Percentiles rank a stretch among this genome's conserved stretches.
These are phyloP conservation scores for Puya raimondii DNA, from an alignment of 176 grass and related monocot genomes.

Conservation along the genomic window DNA sequence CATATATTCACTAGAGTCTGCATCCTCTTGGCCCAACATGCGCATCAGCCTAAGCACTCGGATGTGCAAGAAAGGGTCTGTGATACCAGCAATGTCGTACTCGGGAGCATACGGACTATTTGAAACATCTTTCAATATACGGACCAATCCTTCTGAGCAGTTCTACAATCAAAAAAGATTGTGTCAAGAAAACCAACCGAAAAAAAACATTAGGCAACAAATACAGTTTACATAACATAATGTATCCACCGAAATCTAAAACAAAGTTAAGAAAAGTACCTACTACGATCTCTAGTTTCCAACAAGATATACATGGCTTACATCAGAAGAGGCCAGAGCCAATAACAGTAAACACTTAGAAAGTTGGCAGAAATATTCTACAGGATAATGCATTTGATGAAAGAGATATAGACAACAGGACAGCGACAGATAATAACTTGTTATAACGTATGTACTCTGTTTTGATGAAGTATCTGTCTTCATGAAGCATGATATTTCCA, in stretches of 20 bases:
- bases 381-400: no score
- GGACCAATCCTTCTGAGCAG: constrained; percentile 68
- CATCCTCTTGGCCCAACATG: constrained; percentile 62
- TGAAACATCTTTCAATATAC: constrained; percentile 87
- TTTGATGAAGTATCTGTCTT: no score
- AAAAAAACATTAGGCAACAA: constrained; percentile 4
- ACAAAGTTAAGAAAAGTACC: background rate
- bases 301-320: no score
- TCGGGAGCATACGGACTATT: constrained; percentile 98
- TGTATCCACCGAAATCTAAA: background rate
- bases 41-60: constrained; percentile 81
- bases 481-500: no score
- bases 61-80: constrained; percentile 95
- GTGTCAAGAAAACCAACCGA: constrained; percentile 18
- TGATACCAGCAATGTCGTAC: constrained; percentile 92
- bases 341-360: no score
- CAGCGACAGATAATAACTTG: no score
- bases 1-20: constrained; percentile 80
- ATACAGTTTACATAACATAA: background rate
- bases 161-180: constrained; percentile 42
- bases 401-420: no score
- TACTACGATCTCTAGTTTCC: no score
- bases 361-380: no score
- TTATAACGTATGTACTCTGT: no score
- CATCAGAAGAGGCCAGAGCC: no score